Evolutionary conservation across 495 filamentous ascomycete species (phyloP).

Genomic region (Aspergillus heteromorphus): DNA sequence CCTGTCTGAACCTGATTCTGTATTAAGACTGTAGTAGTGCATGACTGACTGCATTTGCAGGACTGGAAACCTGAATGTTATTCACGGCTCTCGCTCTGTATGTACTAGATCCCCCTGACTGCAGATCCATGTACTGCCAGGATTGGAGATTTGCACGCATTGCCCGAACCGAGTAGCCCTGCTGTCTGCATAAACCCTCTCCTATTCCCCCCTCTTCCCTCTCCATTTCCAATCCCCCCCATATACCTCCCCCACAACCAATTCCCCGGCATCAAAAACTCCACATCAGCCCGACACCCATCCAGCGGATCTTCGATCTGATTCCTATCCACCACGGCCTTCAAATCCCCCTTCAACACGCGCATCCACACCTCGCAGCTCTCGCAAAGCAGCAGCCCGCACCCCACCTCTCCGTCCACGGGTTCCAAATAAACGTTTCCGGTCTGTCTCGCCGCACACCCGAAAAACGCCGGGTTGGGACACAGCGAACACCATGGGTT

Average conservation of each 20-base stretch:
- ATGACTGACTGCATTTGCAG: too few relatives aligned
- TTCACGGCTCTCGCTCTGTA: too few relatives aligned
- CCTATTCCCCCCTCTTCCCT: background rate
- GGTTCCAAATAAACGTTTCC: conserved; percentile 11
- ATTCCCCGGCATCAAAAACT: conserved; percentile 22
- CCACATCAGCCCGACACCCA: conserved; percentile 34
- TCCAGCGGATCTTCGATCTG: conserved; percentile 15
- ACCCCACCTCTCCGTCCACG: conserved; percentile 22
- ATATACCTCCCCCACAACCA: background rate
- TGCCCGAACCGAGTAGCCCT: too few relatives aligned
- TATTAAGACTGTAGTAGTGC: background rate
- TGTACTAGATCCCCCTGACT: too few relatives aligned
- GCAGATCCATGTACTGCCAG: too few relatives aligned
- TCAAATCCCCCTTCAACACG: conserved; percentile 22
- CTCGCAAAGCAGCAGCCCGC: conserved; percentile 38
- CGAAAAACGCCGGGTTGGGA: conserved; percentile 30
- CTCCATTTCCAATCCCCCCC: background rate
- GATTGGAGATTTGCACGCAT: too few relatives aligned
- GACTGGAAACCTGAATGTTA: too few relatives aligned
- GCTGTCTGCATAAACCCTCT: background rate
- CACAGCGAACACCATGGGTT: conserved; percentile 40
- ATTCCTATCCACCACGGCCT: conserved; percentile 18
- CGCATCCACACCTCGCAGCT: conserved; percentile 24
- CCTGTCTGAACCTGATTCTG: too few relatives aligned
- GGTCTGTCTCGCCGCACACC: conserved; percentile 19